Evolutionary conservation across 805 yeast species (phyloP).

Genomic region (Ogataea pilisensis): DNA sequence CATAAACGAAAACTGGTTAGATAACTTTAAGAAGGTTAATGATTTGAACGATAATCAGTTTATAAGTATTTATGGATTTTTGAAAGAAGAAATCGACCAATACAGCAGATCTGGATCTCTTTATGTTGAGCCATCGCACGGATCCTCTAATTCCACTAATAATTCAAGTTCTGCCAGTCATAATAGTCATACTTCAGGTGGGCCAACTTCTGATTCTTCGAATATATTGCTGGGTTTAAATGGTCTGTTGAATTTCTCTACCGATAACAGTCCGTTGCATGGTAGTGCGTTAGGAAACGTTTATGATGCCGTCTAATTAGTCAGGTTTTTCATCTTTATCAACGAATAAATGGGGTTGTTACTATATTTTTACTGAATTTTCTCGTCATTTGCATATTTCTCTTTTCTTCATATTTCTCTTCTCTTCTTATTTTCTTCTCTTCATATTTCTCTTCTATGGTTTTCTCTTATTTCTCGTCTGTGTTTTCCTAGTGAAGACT

Average conservation of each 20-base stretch:
- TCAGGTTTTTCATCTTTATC: neutral
- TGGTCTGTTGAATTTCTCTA: constrained; percentile 28
- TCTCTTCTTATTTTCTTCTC: too few relatives aligned
- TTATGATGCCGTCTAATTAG: constrained; percentile 20
- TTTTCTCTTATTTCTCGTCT: too few relatives aligned
- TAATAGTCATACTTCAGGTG: neutral
- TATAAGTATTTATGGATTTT: constrained; percentile 18
- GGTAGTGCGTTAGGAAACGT: constrained; percentile 26
- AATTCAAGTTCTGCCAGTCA: constrained; percentile 1
- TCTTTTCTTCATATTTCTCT: too few relatives aligned
- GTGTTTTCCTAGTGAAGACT: too few relatives aligned
- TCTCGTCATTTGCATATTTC: too few relatives aligned
- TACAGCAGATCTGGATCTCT: constrained; percentile 23
- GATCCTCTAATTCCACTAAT: constrained; percentile 1
- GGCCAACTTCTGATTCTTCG: constrained; percentile 5
- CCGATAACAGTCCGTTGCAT: constrained; percentile 27
- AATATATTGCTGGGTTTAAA: constrained; percentile 25
- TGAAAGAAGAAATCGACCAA: constrained; percentile 25
- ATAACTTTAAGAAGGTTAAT: constrained; percentile 26
- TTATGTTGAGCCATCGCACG: constrained; percentile 4
- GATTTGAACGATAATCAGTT: constrained; percentile 29
- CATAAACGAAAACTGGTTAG: constrained; percentile 31
- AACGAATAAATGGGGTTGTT: neutral
- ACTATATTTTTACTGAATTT: neutral
- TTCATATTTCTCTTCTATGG: too few relatives aligned